Percentiles rank a stretch among this genome's conserved stretches.
These are phyloP conservation scores for Chlamydomonas asymmetrica DNA, from an alignment of 139 green algal species.

Conservation along the genomic window DNA sequence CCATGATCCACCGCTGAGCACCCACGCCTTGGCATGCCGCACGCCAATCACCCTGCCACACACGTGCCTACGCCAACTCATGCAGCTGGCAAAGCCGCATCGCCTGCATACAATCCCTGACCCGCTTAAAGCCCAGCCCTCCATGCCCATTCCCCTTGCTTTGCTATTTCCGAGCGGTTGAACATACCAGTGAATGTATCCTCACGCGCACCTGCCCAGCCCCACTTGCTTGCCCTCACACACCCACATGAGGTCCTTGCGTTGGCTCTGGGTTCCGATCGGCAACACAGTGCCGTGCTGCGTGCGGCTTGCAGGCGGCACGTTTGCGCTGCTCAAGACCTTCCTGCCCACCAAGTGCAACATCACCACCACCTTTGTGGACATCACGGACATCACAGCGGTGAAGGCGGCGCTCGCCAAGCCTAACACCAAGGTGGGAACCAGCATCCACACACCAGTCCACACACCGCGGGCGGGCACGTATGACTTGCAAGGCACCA, in stretches of 20 bases:
- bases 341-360: conserved; percentile 65
- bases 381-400: conserved; percentile 58
- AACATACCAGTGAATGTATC: neutral
- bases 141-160: neutral
- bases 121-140: neutral
- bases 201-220: neutral
- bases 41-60: too few relatives aligned
- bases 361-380: conserved; percentile 69
- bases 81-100: too few relatives aligned
- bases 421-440: conserved; percentile 48
- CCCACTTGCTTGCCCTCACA: too few relatives aligned
- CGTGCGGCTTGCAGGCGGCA: conserved; percentile 55
- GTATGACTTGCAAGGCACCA: too few relatives aligned
- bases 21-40: neutral
- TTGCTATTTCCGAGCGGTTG: neutral
- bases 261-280: too few relatives aligned
- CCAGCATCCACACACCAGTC: too few relatives aligned
- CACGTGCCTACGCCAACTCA: too few relatives aligned
- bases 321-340: conserved; percentile 56
- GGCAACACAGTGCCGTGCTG: too few relatives aligned
- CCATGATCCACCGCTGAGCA: neutral
- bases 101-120: too few relatives aligned
- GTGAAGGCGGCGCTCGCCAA: conserved; percentile 48
- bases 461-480: too few relatives aligned
- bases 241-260: too few relatives aligned